These are phyloP conservation scores for Xylaria sp. DNA, from an alignment of 2,329 filamentous ascomycete genomes.

Conservation along the genomic window DNA sequence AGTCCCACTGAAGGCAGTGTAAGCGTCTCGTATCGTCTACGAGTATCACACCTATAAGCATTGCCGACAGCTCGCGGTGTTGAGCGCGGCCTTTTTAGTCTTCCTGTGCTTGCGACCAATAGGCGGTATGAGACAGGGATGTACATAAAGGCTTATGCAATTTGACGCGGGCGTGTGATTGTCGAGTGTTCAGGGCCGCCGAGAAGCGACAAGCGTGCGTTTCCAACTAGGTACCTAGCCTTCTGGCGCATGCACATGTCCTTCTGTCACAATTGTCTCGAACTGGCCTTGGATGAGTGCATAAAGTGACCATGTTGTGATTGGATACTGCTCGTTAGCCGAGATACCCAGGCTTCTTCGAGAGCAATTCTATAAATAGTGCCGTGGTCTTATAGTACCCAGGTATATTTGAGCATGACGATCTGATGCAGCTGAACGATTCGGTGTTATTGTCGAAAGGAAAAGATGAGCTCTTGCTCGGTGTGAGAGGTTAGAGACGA, in stretches of 20 bases:
- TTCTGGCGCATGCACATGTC: slow-evolving; percentile 46
- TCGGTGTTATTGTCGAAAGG: slow-evolving; percentile 12
- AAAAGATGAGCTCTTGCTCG: neutral
- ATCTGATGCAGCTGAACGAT: slow-evolving; percentile 24
- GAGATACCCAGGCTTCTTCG: slow-evolving; percentile 23
- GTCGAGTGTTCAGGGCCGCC: slow-evolving; percentile 47
- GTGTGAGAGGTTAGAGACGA: slow-evolving; percentile 1
- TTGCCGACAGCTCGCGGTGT: slow-evolving; percentile 44
- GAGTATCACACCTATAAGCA: slow-evolving; percentile 37
- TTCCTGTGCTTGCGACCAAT: slow-evolving; percentile 48
- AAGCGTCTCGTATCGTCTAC: slow-evolving; percentile 11
- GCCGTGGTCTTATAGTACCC: slow-evolving; percentile 17
- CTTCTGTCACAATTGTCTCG: slow-evolving; percentile 47
- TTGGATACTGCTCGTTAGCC: slow-evolving; percentile 25
- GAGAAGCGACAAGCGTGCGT: slow-evolving; percentile 46
- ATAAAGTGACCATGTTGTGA: slow-evolving; percentile 23
- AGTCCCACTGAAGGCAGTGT: slow-evolving; percentile 34
- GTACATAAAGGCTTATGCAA: slow-evolving; percentile 46
- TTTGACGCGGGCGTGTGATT: slow-evolving; percentile 50
- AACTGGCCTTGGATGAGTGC: slow-evolving; percentile 34
- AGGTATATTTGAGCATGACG: slow-evolving; percentile 26
- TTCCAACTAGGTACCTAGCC: slow-evolving; percentile 37
- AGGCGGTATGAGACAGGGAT: slow-evolving; percentile 44
- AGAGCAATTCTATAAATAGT: slow-evolving; percentile 31
- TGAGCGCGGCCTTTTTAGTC: slow-evolving; percentile 44